Evolutionary conservation across 352 stramenopile species (phyloP).

Genomic region (Phytophthora chlamydospora): DNA sequence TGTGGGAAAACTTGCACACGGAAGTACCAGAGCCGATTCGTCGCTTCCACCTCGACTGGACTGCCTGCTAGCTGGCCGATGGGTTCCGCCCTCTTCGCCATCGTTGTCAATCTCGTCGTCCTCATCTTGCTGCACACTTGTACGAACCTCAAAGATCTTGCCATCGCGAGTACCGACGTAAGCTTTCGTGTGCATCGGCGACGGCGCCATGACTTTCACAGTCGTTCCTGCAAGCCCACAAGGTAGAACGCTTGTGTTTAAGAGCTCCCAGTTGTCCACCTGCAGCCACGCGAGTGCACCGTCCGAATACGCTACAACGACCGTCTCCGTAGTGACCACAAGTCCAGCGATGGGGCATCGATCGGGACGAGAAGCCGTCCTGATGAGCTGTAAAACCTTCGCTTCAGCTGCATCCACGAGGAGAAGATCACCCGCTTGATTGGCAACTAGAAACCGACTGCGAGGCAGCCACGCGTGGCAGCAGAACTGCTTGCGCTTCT

Average conservation of each 20-base stretch:
- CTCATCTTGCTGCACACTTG: constrained; percentile 54
- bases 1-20: constrained; percentile 57
- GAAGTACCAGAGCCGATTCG: constrained; percentile 42
- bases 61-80: neutral
- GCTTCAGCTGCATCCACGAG: constrained; percentile 48
- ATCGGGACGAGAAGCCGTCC: constrained; percentile 37
- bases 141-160: constrained; percentile 71
- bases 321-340: constrained; percentile 58
- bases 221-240: constrained; percentile 11
- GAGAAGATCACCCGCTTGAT: constrained; percentile 59
- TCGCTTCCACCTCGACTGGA: constrained; percentile 5
- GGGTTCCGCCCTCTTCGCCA: constrained; percentile 41
- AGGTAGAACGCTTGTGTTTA: constrained; percentile 44
- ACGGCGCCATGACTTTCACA: constrained; percentile 48
- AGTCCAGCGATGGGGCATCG: constrained; percentile 49
- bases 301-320: constrained; percentile 59
- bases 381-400: constrained; percentile 40
- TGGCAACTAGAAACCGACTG: constrained; percentile 52
- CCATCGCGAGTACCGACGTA: constrained; percentile 64
- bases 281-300: constrained; percentile 58
- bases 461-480: constrained; percentile 68
- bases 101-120: constrained; percentile 70
- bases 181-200: constrained; percentile 60
- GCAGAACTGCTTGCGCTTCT: constrained; percentile 51
- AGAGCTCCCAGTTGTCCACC: constrained; percentile 47